Evolutionary conservation across 495 filamentous ascomycete species (phyloP).

Genomic region (Aspergillus wentii): DNA sequence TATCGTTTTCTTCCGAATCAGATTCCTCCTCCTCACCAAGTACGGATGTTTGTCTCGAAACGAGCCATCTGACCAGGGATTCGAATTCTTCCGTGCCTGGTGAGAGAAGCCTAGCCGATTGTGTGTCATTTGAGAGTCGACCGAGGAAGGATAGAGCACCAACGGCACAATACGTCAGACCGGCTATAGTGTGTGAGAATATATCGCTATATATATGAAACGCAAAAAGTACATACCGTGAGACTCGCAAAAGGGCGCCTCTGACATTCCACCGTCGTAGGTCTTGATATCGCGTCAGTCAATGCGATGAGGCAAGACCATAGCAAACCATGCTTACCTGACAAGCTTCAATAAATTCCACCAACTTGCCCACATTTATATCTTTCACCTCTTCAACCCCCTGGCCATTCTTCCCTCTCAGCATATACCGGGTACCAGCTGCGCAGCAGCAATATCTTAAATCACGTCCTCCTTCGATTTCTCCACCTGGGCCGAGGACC

Average conservation of each 20-base stretch:
- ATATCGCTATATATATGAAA: slow-evolving; percentile 11
- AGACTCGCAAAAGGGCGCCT: slow-evolving; percentile 76
- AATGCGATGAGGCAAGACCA: slow-evolving; percentile 5
- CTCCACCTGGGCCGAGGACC: slow-evolving; percentile 53
- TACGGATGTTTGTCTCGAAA: slow-evolving; percentile 62
- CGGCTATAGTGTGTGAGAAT: slow-evolving; percentile 49
- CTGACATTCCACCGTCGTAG: slow-evolving; percentile 86
- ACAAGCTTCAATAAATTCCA: slow-evolving; percentile 63
- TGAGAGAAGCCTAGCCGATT: slow-evolving; percentile 19
- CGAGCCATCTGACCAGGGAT: slow-evolving; percentile 57
- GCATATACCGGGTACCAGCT: slow-evolving; percentile 73
- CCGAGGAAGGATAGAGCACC: slow-evolving; percentile 67
- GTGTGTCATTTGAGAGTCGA: slow-evolving; percentile 21
- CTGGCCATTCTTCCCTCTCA: slow-evolving; percentile 53
- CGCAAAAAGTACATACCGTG: slow-evolving; percentile 59
- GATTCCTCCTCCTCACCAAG: slow-evolving; percentile 45
- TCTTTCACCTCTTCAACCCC: slow-evolving; percentile 59
- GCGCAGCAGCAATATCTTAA: slow-evolving; percentile 83
- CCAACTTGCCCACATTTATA: slow-evolving; percentile 66
- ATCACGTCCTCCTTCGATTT: slow-evolving; percentile 73
- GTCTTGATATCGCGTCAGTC: slow-evolving; percentile 47
- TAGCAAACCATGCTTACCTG: slow-evolving; percentile 45
- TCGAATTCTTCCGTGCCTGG: slow-evolving; percentile 33
- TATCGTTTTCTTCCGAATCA: slow-evolving; percentile 42
- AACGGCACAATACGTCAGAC: slow-evolving; percentile 83